phyloP scores from a whole-genome alignment of 768 basidiomycete genomes.

The Amanita rubescens region DNA sequence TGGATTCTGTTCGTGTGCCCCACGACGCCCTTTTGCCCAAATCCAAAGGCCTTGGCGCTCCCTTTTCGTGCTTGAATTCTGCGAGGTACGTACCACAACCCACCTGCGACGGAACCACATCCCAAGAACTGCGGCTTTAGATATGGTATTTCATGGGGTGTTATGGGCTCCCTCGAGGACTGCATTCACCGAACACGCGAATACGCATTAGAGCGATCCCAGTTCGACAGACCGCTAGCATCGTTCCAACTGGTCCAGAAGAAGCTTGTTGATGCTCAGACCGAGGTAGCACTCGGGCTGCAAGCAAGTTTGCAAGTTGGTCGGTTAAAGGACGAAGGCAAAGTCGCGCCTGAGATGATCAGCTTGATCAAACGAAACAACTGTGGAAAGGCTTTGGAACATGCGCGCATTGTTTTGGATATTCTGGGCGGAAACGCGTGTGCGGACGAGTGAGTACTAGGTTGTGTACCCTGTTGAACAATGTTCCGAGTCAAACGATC shows the following conservation, averaged over 20 bases:
- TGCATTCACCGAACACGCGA: constrained; percentile 69
- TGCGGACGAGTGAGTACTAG: constrained; percentile 79
- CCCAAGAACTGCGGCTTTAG: constrained; percentile 27
- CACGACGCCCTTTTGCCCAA: constrained; percentile 72
- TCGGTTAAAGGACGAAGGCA: constrained; percentile 74
- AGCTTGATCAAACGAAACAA: constrained; percentile 95
- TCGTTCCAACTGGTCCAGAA: constrained; percentile 98
- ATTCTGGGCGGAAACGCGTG: constrained; percentile 93
- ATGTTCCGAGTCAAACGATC: background rate
- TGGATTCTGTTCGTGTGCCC: constrained; percentile 81
- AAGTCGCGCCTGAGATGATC: constrained; percentile 83
- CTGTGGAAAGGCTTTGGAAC: constrained; percentile 86
- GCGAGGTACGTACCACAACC: constrained; percentile 45
- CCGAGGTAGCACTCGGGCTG: constrained; percentile 74
- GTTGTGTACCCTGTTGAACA: constrained; percentile 1
- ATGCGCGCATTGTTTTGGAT: constrained; percentile 75
- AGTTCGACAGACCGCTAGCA: constrained; percentile 85
- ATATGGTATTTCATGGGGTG: constrained; percentile 90
- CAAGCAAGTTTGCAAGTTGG: constrained; percentile 76
- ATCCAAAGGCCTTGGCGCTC: constrained; percentile 68
- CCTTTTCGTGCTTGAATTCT: constrained; percentile 90
- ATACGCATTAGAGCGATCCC: constrained; percentile 85
- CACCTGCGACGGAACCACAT: background rate
- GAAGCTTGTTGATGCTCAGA: constrained; percentile 92
- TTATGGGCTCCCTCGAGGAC: constrained; percentile 93